Evolutionary conservation across 371 early-diverging fungal genomes (phyloP).

Genomic region (Mucor indicus): DNA sequence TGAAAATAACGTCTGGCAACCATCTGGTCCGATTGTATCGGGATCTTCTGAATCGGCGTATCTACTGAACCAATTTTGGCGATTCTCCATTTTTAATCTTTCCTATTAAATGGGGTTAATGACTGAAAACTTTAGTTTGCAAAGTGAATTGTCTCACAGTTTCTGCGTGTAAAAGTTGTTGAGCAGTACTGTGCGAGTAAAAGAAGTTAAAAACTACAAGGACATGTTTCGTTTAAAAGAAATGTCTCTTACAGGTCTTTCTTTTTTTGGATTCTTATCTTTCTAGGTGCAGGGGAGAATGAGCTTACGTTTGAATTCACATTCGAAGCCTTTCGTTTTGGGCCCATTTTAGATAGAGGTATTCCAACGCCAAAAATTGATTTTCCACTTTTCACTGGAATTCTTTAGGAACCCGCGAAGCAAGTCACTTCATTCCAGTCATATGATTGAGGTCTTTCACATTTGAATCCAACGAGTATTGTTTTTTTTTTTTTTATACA

Average conservation of each 20-base stretch:
- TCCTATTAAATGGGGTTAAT: too few relatives aligned
- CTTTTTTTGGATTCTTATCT: constrained; percentile 2
- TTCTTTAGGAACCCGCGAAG: too few relatives aligned
- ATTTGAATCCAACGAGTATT: too few relatives aligned
- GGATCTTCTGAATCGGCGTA: constrained; percentile 25
- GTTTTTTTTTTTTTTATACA: too few relatives aligned
- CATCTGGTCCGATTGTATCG: constrained; percentile 30
- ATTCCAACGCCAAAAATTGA: too few relatives aligned
- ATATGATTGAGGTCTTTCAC: too few relatives aligned
- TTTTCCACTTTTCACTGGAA: too few relatives aligned
- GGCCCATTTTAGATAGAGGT: too few relatives aligned
- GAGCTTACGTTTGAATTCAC: too few relatives aligned
- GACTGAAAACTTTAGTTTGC: too few relatives aligned
- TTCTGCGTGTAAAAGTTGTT: neutral
- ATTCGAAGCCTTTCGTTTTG: too few relatives aligned
- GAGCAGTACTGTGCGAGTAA: neutral
- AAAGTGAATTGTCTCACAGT: neutral
- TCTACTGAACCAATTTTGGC: constrained; percentile 20
- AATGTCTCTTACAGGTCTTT: neutral
- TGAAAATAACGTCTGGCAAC: constrained; percentile 31
- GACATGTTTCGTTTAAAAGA: neutral
- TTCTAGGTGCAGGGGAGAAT: neutral
- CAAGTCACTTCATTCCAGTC: too few relatives aligned
- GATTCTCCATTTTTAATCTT: neutral
- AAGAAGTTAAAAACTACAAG: neutral